Base-by-base conservation (phyloP, 768 basidiomycete species). In the Multifurca ochricompacta region DNA sequence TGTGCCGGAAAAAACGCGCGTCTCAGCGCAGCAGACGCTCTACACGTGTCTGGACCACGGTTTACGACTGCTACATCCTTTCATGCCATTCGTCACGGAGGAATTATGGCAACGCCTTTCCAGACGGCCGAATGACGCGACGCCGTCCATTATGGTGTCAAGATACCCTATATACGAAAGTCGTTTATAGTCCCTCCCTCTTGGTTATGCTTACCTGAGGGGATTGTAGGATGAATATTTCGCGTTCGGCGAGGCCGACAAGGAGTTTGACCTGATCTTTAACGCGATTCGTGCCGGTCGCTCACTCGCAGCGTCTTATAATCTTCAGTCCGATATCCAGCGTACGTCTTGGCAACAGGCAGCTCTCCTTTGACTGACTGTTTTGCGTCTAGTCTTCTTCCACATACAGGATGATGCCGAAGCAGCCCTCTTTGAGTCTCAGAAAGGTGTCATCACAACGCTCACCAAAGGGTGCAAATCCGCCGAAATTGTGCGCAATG, bases 11-110 rank as follows among this genome's bases (percentile, higher is more conserved):
- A 75, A 75, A 11, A 80, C 77, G 8, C 82, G 84, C 35, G 75
- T 73, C 46, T 98, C 94, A 10, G 89, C 95, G 3, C 94, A 96
- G 65, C 91, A 98, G 70, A 98, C 95, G 0, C 73, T 99, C 34
- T 96, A 97, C 69, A 94, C 87, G 6, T 95, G 92, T 67, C 77
- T 99, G 36, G 96, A 99, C 63, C 71, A 84, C 56, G 96, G 94
- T 9, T 75, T 99, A 49, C 82, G 86, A 18, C 75, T 99, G 2
- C 75, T 98, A 1, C 96, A 98, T 68, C 96, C 96, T 0, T 93
- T 98, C 74, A 99, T 98, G 96, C 96, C 96, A 1, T 99, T 88
- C 69, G 90, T 99, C 30, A 97, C 96, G 4, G 96, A 99, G 71
- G 96, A 98, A 68, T 73, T 99, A 10, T 99, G 96, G 96, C 96